Base-by-base conservation (phyloP, 495 filamentous ascomycete genomes). In the Cladorrhinum samala region DNA sequence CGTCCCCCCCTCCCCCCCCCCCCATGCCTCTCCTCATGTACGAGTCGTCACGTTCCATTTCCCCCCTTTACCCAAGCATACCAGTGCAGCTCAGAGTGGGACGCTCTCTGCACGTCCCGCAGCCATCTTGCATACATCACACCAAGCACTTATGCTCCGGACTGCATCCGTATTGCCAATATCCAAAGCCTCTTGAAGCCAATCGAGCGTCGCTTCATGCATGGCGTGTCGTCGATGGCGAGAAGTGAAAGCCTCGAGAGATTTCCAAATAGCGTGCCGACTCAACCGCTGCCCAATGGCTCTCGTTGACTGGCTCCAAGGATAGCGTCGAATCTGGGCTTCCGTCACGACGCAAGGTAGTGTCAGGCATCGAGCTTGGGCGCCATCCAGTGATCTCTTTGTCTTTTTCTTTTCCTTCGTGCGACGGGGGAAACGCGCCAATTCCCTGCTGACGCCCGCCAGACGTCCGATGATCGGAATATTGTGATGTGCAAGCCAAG, bases 251-350 rank as follows among this genome's bases (percentile, higher is more conserved):
- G 11, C 68, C 71, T 5, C 54, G 25, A 1, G 55, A 46, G 14
- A 73, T 69, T 11, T 60, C 52, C 17, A 21, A 46, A 44, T 71
- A 69, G 63, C 62, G 61, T 7, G 71, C 66, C 6, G 25, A 50
- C 21, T 68, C 63, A 17, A 54, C 33, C 44, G 44, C 60, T 13
- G 40, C 57, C 71, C 69, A 72, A 8, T 37, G 36, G 33, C 16
- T 43, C 11, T 1, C n/a, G 9, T 41, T 20, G 8, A 1, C 42
- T 1, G 25, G 21, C 3, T 25, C 25, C 13, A 16, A 2, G n/a
- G 18, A 19, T 39, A 17, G 42, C 39, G 16, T 41, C 30, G 21
- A 6, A 18, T 37, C 18, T 47, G 27, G n/a, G 16, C 46, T 42
- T 6, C 40, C 47, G 7, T 30, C 17, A 18, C 17, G 30, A 48